Conservation (phyloP, 768 basidiomycete genomes). For the Arthromyces matolae region DNA sequence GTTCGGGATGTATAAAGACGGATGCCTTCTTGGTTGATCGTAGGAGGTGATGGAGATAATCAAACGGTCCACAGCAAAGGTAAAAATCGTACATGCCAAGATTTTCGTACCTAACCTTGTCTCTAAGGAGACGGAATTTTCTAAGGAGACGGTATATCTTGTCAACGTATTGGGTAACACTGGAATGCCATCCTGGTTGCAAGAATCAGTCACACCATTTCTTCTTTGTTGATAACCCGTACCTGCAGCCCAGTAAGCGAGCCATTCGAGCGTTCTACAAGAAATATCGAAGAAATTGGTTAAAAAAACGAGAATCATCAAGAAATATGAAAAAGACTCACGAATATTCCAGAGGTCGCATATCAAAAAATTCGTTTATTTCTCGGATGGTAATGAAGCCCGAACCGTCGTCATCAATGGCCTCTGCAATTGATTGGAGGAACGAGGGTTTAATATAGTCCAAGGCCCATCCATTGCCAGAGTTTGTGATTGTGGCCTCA, state of each 20-base stretch:
- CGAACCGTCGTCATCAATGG: too few relatives aligned
- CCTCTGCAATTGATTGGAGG: too few relatives aligned
- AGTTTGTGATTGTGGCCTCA: too few relatives aligned
- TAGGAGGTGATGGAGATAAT: not conserved
- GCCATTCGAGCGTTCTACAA: not conserved
- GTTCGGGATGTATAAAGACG: not conserved
- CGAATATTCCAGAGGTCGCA: too few relatives aligned
- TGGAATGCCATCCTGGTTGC: not conserved
- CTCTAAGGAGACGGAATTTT: not conserved
- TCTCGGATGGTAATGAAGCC: too few relatives aligned
- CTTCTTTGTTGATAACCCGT: too few relatives aligned
- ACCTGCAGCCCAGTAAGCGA: constrained; percentile 3
- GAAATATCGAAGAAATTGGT: not conserved
- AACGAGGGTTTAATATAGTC: too few relatives aligned
- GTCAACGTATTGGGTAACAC: not conserved
- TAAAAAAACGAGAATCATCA: too few relatives aligned
- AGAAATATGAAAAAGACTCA: too few relatives aligned
- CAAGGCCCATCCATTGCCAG: too few relatives aligned
- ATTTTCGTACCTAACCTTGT: not conserved
- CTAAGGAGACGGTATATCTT: not conserved
- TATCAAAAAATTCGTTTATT: too few relatives aligned
- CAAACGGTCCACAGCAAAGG: not conserved
- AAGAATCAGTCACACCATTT: not conserved
- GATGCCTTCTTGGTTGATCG: not conserved
- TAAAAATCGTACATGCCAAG: not conserved